A percentile compares a stretch with the other conserved stretches of the same genome.
Conservation (phyloP, 2,329 filamentous ascomycete genomes). For the Pseudogymnoascus destructans region DNA sequence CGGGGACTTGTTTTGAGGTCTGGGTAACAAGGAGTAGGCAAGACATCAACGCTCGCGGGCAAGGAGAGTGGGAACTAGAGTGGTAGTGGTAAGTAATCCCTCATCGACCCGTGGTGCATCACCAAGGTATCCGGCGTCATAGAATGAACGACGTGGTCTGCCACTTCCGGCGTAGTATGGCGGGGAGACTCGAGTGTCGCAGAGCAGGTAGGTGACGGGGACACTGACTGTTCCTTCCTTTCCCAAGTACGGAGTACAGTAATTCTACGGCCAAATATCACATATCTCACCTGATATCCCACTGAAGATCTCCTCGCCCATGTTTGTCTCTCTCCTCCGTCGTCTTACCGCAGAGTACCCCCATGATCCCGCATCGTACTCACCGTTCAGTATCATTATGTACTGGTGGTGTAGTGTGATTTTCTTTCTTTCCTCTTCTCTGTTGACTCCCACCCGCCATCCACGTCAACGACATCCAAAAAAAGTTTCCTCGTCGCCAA, state of each 20-base stretch:
- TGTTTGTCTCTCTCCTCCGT: background rate
- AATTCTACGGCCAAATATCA: background rate
- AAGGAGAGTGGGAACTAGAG: background rate
- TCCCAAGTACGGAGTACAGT: background rate
- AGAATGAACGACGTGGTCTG: background rate
- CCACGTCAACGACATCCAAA: background rate
- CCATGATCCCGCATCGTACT: background rate
- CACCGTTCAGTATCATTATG: background rate
- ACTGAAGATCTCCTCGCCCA: background rate
- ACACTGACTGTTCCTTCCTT: background rate
- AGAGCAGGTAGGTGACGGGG: background rate
- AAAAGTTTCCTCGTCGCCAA: conserved; percentile 2
- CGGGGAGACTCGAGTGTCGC: background rate
- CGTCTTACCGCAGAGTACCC: background rate
- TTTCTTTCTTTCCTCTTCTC: background rate
- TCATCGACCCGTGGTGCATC: background rate
- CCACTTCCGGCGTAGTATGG: background rate
- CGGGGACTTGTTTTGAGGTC: background rate
- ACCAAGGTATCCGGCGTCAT: background rate
- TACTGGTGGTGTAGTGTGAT: background rate
- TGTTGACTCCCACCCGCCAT: background rate
- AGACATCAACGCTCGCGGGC: background rate
- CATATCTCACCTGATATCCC: background rate
- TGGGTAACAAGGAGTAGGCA: background rate
- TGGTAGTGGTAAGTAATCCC: background rate